These are phyloP conservation scores for Lojkania enalia DNA, from an alignment of 2,329 filamentous ascomycete species.

Conservation along the genomic window DNA sequence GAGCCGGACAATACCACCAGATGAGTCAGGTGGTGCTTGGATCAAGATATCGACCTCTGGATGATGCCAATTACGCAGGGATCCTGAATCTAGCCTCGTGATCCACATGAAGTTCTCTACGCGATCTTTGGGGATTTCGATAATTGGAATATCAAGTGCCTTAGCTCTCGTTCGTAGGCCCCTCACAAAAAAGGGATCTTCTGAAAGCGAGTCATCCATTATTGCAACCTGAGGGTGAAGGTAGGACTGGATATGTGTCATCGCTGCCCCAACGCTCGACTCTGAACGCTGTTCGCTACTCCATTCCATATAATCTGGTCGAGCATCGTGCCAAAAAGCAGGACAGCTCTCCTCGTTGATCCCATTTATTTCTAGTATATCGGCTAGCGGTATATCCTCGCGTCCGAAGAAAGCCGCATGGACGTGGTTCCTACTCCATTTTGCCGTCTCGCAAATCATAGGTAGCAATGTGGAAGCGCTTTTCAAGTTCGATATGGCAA, in stretches of 20 bases:
- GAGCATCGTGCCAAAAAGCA: slow-evolving; percentile 71
- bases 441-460: slow-evolving; percentile 84
- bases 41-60: slow-evolving; percentile 81
- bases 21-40: slow-evolving; percentile 70
- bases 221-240: slow-evolving; percentile 79
- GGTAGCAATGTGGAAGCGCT: slow-evolving; percentile 75
- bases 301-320: slow-evolving; percentile 70
- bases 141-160: slow-evolving; percentile 65
- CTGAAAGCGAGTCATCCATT: slow-evolving; percentile 66
- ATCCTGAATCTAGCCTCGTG: slow-evolving; percentile 71
- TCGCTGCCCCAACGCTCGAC: slow-evolving; percentile 63
- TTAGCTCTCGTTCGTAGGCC: slow-evolving; percentile 61
- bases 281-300: slow-evolving; percentile 74
- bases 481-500: slow-evolving; percentile 73
- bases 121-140: slow-evolving; percentile 70
- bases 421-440: slow-evolving; percentile 69
- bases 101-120: slow-evolving; percentile 74
- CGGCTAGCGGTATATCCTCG: slow-evolving; percentile 68
- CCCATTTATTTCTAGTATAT: slow-evolving; percentile 77
- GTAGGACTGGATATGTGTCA: slow-evolving; percentile 72
- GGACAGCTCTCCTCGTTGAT: slow-evolving; percentile 68
- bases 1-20: slow-evolving; percentile 75
- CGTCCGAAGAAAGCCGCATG: slow-evolving; percentile 81
- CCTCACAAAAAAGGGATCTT: slow-evolving; percentile 69
- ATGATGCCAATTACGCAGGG: slow-evolving; percentile 76